These are phyloP conservation scores for Kalanchoe fedtschenkoi DNA, from an alignment of 164 flowering plant species.

Conservation along the genomic window DNA sequence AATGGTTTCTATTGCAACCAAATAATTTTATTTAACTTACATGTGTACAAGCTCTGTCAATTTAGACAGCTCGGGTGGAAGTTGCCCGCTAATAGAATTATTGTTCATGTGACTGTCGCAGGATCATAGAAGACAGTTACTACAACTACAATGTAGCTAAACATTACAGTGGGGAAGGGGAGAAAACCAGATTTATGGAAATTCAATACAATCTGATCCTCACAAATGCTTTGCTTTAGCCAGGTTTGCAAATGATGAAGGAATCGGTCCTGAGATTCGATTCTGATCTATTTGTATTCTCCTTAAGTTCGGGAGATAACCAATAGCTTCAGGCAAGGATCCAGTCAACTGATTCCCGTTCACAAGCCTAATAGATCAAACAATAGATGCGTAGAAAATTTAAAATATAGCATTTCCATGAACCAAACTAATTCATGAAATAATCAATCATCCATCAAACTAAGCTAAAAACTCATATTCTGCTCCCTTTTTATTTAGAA, in stretches of 20 bases:
- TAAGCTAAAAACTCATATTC: too few relatives aligned
- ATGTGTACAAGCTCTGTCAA: constrained; percentile 64
- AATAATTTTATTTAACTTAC: constrained; percentile 44
- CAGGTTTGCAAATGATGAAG: constrained; percentile 64
- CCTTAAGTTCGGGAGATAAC: constrained; percentile 49
- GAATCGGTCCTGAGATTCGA: constrained; percentile 65
- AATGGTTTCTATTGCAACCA: neutral
- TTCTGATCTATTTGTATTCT: constrained; percentile 80
- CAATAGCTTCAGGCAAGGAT: constrained; percentile 72
- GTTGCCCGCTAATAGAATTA: constrained; percentile 81
- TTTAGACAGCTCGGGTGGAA: constrained; percentile 62
- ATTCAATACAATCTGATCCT: constrained; percentile 13
- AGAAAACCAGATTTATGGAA: neutral
- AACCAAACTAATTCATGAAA: neutral
- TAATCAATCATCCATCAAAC: neutral
- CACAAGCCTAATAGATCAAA: constrained; percentile 42
- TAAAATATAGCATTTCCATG: neutral
- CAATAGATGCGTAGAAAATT: neutral
- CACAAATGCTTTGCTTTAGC: constrained; percentile 55
- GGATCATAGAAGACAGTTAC: constrained; percentile 10
- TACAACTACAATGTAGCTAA: neutral
- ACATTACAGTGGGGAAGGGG: neutral
- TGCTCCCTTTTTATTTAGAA: neutral
- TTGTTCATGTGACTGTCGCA: constrained; percentile 79
- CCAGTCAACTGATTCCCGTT: constrained; percentile 72